Percentiles rank a stretch among this genome's conserved stretches.
These are phyloP conservation scores for Vanrija humicola DNA, from an alignment of 1,284 basidiomycete genomes.

Conservation along the genomic window DNA sequence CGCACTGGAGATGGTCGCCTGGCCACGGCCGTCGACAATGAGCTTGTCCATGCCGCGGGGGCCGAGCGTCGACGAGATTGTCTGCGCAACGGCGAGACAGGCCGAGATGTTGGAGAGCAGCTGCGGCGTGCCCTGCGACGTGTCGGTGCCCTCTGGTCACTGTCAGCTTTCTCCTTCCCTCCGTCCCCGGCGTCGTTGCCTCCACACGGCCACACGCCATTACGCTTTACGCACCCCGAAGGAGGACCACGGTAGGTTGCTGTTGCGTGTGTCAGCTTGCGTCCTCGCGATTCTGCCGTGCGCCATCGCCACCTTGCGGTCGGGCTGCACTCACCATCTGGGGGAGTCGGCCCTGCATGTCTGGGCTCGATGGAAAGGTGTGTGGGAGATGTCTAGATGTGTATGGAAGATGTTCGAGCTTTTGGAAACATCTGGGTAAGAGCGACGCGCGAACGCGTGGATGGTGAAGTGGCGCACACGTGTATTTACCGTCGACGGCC, in stretches of 20 bases:
- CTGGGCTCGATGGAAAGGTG: slow-evolving; percentile 8
- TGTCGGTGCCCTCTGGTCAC: slow-evolving; percentile 79
- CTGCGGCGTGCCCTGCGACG: slow-evolving; percentile 91
- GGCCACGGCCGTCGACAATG: slow-evolving; percentile 80
- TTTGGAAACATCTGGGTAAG: background rate
- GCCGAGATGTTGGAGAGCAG: slow-evolving; percentile 94
- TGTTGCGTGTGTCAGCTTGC: slow-evolving; percentile 41
- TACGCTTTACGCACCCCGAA: slow-evolving; percentile 53
- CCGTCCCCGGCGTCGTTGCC: background rate
- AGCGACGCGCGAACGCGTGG: background rate
- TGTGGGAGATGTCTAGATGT: background rate
- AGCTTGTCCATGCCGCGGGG: slow-evolving; percentile 99
- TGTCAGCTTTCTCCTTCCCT: slow-evolving; percentile 1
- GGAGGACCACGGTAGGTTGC: slow-evolving; percentile 93
- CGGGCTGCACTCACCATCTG: slow-evolving; percentile 36
- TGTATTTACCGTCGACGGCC: background rate
- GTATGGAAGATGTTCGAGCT: background rate
- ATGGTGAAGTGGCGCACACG: background rate
- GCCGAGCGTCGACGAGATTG: slow-evolving; percentile 90
- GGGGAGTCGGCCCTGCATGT: slow-evolving; percentile 47
- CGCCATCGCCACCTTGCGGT: too few species aligned
- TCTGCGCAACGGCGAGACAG: slow-evolving; percentile 85
- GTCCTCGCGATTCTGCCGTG: background rate
- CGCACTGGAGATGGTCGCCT: slow-evolving; percentile 86
- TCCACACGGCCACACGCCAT: background rate